Evolutionary conservation across 176 grass and related monocot genomes (phyloP), one percentile per base, ranked within the genome.

Genomic region (Secale cereale): DNA sequence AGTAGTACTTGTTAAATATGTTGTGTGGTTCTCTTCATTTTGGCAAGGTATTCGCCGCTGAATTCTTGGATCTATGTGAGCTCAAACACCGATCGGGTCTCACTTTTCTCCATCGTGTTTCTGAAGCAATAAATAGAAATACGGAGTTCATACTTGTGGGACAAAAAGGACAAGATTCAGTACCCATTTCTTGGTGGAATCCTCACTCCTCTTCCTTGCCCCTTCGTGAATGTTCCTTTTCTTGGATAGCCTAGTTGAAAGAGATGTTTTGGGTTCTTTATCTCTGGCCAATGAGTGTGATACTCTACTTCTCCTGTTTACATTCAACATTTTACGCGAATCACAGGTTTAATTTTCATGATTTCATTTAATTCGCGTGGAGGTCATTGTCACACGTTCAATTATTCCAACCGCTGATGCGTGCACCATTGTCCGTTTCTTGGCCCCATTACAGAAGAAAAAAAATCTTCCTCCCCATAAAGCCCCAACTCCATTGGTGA

Each of bases 401-500:
- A 85, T 80, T 35, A 89, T 80, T 79, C 10, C 82, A 35, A 22
- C 32, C 14, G 10, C 10, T 76, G 87, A 76, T 36, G 69, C 22
- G 41, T 5, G 69, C 36, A 66, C 29, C 8, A 5, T 17, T 74
- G 66, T 85, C 77, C 22, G 33, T 85, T 80, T 41, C 87, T 45
- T 59, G 23, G 17, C 65, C 61, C 31, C 39, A 68, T 64, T 45
- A 50, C 4, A 45, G n/a, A n/a, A n/a, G n/a, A 50, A 50, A 50
- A 35, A 46, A 50, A 50, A 17, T 50, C 46, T 50, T 50, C 57
- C 8, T 8, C 70, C 23, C 31, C 67, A 67, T 45, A 75, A 80
- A 79, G 46, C 22, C 33, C 60, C 69, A 69, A 30, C 70, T 68
- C 82, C 82, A 85, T 76, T 85, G 87, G 61, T 48, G 59, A 28